phyloP scores from a whole-genome alignment of 805 yeast species.

The Cyberlindnera japonica region DNA sequence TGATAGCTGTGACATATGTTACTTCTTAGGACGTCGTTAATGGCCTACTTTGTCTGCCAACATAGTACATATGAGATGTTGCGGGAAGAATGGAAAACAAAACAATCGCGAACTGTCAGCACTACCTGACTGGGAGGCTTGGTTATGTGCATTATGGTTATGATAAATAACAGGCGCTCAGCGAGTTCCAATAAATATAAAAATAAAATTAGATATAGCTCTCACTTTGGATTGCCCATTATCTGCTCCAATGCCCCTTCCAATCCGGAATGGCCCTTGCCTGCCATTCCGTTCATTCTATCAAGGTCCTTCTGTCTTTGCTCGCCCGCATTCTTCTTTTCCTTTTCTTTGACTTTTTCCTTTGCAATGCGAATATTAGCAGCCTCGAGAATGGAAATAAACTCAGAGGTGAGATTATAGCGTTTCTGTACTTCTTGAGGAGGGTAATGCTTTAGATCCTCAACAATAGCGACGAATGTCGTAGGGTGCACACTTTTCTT shows the following conservation, averaged over 20 bases:
- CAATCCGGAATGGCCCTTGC: slow-evolving; percentile 9
- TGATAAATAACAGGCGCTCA: no score
- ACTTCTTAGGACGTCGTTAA: no score
- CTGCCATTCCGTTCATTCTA: slow-evolving; percentile 18
- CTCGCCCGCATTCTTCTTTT: slow-evolving; percentile 8
- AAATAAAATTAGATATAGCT: neutral
- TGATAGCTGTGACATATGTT: neutral
- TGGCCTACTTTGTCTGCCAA: no score
- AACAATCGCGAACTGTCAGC: no score
- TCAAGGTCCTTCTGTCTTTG: slow-evolving; percentile 11
- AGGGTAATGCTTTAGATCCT: slow-evolving; percentile 17
- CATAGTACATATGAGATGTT: no score
- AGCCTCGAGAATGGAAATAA: neutral
- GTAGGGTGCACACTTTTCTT: slow-evolving; percentile 15
- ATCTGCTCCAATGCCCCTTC: slow-evolving; percentile 19
- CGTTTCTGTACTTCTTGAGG: slow-evolving; percentile 13
- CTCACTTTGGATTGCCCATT: slow-evolving; percentile 3
- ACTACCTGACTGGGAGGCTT: no score
- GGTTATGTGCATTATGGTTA: no score
- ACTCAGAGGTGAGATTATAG: slow-evolving; percentile 11
- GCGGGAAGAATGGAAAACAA: no score
- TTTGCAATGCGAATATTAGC: slow-evolving; percentile 10
- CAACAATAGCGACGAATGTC: slow-evolving; percentile 20
- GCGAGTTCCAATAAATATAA: neutral
- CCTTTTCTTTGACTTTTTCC: slow-evolving; percentile 4